Conservation (phyloP, 2,329 filamentous ascomycete genomes). For the Bertia moriformis region DNA sequence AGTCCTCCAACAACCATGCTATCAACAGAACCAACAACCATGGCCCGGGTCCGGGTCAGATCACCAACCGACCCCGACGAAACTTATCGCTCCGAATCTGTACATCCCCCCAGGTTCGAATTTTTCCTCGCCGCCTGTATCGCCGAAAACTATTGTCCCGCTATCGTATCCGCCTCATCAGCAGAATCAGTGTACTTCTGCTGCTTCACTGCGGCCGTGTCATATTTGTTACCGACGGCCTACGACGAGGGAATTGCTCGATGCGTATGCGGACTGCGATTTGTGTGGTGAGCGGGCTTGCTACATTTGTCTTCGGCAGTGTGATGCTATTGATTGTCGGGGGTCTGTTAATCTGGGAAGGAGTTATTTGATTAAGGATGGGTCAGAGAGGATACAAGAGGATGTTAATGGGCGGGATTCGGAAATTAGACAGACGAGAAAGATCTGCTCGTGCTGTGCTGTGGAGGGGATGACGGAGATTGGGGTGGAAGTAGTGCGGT, state of each 20-base stretch:
- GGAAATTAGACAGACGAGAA: too few species aligned
- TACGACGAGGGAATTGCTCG: constrained; percentile 19
- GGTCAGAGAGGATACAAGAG: too few species aligned
- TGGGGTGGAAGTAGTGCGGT: constrained; percentile 11
- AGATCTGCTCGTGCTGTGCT: constrained; percentile 21
- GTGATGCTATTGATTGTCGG: constrained; percentile 5
- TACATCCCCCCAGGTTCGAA: not conserved
- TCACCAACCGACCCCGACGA: constrained; percentile 10
- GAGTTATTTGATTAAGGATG: too few species aligned
- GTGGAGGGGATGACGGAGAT: constrained; percentile 19
- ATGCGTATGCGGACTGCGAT: constrained; percentile 23
- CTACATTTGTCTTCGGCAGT: constrained; percentile 23
- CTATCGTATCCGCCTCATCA: not conserved
- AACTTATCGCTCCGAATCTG: not conserved
- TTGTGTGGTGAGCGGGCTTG: constrained; percentile 19
- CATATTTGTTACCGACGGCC: constrained; percentile 24
- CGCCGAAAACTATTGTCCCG: not conserved
- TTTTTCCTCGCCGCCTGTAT: not conserved
- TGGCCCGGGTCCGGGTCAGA: constrained; percentile 5
- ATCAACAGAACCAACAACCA: too few species aligned
- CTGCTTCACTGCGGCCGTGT: constrained; percentile 17
- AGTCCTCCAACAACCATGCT: too few species aligned
- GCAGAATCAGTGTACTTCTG: constrained; percentile 4
- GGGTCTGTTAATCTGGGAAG: constrained; percentile 1
- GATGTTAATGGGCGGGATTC: too few species aligned